Percentiles rank a stretch among this genome's conserved stretches.
Conservation (phyloP, 768 basidiomycete species). For the Megacollybia marginata region DNA sequence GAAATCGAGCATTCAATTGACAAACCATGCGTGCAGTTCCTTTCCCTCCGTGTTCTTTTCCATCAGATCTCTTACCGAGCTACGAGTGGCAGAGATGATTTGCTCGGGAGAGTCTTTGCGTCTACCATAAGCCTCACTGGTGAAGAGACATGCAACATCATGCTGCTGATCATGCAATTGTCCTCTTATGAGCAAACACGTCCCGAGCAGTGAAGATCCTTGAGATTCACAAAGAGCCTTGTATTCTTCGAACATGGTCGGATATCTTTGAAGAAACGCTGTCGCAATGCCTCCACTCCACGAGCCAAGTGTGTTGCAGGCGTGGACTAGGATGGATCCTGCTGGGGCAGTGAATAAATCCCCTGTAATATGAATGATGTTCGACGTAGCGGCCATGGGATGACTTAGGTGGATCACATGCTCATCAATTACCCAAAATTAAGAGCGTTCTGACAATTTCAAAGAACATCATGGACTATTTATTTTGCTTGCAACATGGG, state of each 20-base stretch:
- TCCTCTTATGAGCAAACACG: constrained; percentile 34
- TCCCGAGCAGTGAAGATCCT: constrained; percentile 23
- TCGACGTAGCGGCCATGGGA: too few species aligned
- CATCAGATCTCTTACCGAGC: constrained; percentile 25
- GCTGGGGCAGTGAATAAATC: constrained; percentile 30
- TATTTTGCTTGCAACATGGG: not conserved
- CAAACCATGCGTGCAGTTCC: constrained; percentile 32
- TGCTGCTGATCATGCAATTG: constrained; percentile 23
- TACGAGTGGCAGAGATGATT: constrained; percentile 28
- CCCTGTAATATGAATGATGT: constrained; percentile 22
- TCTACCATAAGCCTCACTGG: constrained; percentile 30
- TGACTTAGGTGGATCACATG: too few species aligned
- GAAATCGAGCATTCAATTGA: not conserved
- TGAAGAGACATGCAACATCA: constrained; percentile 34
- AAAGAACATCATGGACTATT: not conserved
- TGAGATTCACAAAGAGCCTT: not conserved
- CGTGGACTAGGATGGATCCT: constrained; percentile 30
- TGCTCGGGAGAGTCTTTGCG: constrained; percentile 26
- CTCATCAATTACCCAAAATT: too few species aligned
- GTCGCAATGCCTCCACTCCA: constrained; percentile 34
- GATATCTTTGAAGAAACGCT: constrained; percentile 19
- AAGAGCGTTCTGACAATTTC: too few species aligned
- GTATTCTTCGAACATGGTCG: not conserved
- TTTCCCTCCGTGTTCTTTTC: constrained; percentile 22
- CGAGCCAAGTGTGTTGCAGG: constrained; percentile 32